Percentiles rank a stretch among this genome's conserved stretches.
Evolutionary conservation across 129 eudicot species (phyloP).

Genomic region (Flaveria bidentis): DNA sequence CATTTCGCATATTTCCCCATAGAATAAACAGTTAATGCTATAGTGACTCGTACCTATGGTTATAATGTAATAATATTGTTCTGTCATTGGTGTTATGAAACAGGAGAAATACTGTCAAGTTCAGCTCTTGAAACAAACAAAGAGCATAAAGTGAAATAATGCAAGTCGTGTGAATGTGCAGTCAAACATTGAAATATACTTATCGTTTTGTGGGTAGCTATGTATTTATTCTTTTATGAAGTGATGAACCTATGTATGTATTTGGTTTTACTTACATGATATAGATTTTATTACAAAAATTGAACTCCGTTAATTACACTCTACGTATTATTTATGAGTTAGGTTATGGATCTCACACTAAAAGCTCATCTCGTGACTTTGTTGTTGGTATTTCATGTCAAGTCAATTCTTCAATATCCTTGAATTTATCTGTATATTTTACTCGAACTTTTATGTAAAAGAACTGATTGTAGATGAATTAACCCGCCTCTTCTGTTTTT

Average conservation of each 20-base stretch:
- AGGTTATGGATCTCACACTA: too few relatives aligned
- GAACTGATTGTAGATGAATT: too few relatives aligned
- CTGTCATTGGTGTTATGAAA: constrained; percentile 22
- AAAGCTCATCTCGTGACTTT: too few relatives aligned
- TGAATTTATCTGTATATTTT: too few relatives aligned
- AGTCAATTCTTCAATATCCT: too few relatives aligned
- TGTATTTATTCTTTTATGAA: constrained; percentile 17
- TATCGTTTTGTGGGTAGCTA: constrained; percentile 26
- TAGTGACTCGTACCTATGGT: not conserved
- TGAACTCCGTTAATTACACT: too few relatives aligned
- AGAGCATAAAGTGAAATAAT: constrained; percentile 13
- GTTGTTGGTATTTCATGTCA: too few relatives aligned
- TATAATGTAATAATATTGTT: not conserved
- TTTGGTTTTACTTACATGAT: constrained; percentile 3
- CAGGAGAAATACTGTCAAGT: constrained; percentile 42
- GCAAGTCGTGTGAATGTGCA: not conserved
- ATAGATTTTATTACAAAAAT: not conserved
- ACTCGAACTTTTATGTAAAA: too few relatives aligned
- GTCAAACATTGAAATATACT: constrained; percentile 15
- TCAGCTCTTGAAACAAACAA: constrained; percentile 26
- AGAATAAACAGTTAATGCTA: not conserved
- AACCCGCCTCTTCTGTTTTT: too few relatives aligned
- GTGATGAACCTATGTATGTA: constrained; percentile 16
- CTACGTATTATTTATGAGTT: not conserved
- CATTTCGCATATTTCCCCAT: not conserved